Conservation (phyloP, 139 green algal genomes). For the Closterium sp. region DNA sequence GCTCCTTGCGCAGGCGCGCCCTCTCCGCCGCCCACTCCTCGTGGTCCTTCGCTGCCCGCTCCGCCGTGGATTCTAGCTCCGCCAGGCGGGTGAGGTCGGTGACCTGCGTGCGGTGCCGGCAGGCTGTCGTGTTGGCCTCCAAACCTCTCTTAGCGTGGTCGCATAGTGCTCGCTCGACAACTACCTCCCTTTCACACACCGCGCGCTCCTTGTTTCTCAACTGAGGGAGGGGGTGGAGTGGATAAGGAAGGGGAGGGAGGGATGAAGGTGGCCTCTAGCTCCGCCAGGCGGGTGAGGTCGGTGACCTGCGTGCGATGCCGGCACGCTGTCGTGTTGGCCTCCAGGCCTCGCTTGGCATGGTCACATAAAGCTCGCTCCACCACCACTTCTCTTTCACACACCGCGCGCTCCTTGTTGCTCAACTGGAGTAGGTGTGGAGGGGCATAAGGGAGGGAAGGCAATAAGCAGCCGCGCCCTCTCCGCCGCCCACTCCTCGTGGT, state of each 20-base stretch:
- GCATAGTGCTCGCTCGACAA: neutral
- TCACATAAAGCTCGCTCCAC: neutral
- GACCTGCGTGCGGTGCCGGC: neutral
- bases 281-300: neutral
- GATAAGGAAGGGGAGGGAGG: neutral
- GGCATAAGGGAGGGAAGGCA: no score
- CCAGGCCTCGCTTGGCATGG: neutral
- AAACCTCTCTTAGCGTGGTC: neutral
- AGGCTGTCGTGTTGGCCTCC: neutral
- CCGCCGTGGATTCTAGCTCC: neutral
- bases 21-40: neutral
- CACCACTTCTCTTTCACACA: neutral
- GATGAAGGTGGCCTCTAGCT: neutral
- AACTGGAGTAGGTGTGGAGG: no score
- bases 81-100: neutral
- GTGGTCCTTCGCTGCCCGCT: neutral
- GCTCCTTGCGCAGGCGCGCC: neutral
- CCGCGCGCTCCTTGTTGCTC: neutral
- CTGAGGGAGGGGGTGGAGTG: neutral
- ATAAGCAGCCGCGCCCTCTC: neutral
- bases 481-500: neutral
- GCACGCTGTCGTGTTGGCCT: neutral
- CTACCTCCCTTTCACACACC: neutral
- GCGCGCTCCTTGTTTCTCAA: neutral
- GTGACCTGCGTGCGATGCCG: neutral